Base-by-base conservation (phyloP, 805 yeast species). In the Deakozyma indianensis region DNA sequence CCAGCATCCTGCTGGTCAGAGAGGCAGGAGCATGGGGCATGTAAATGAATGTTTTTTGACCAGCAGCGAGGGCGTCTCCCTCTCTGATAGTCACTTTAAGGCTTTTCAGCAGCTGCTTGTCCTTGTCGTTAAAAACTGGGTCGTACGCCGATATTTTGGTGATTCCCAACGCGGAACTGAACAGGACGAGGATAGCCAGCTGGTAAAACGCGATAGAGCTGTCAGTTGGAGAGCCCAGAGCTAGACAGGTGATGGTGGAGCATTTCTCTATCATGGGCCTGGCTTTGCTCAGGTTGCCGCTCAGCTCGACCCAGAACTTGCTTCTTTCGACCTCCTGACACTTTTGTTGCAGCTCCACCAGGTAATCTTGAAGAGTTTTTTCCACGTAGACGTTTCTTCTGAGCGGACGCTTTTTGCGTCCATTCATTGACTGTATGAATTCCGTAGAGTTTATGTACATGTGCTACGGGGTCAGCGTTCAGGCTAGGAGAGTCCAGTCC, bases 11-110 rank as follows among this genome's bases (percentile, higher is more conserved):
- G 16, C 55, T 54, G 3, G 57, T 53, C 2, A 65, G 51, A 1
- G 54, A 45, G 35, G 80, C 59, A 1, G 86, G 84, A 0, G 88
- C 90, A 62, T 83, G 94, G 0, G 94, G 94, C 42, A 83, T 66
- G 54, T 75, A 83, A 57, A 65, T 80, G 1, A 83, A 59, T 0
- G 69, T 63, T 0, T 50, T 40, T 7, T 45, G 43, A 16, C 16
- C 23, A 20, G 44, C 16, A 3, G 25, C 42, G 15, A 45, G 42
- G 16, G 46, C 53, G 21, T 56, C 49, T 3, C 50, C 53, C 24
- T 60, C 63, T 4, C 51, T 54, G 3, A 64, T 58, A 1, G 52
- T 40, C 11, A 57, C 45, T 1, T 61, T 62, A 32, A 55, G 46
- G 1, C 46, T 44, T 3, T 48, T 40, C 5, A 77, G 58, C 20